Conservation (phyloP, 768 basidiomycete genomes). For the Rhizopogon salebrosus region DNA sequence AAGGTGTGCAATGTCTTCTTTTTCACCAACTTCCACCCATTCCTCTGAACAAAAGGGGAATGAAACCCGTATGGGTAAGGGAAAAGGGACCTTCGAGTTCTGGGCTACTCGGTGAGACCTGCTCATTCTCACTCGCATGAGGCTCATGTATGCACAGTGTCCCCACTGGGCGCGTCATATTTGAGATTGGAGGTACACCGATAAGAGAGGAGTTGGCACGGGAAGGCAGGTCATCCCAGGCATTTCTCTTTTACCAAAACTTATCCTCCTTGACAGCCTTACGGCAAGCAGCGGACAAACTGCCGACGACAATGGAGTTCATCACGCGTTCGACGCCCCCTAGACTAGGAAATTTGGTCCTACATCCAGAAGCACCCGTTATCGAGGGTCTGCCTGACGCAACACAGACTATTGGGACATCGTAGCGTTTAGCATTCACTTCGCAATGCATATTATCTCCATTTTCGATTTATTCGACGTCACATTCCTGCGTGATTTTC, state of each 20-base stretch:
- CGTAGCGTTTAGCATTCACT: constrained; percentile 3
- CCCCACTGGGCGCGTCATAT: constrained; percentile 82
- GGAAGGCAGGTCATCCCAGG: constrained; percentile 55
- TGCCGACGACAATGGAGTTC: constrained; percentile 88
- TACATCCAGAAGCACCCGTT: constrained; percentile 32
- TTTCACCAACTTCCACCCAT: not conserved
- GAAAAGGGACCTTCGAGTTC: constrained; percentile 95
- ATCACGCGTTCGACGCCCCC: constrained; percentile 65
- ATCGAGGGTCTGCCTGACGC: not conserved
- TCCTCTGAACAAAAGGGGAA: constrained; percentile 59
- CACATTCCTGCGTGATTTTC: not conserved
- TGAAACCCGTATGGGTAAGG: constrained; percentile 99
- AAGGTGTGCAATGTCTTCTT: constrained; percentile 51
- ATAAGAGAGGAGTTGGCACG: constrained; percentile 90
- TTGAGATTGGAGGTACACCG: constrained; percentile 88
- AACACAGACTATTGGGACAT: constrained; percentile 4
- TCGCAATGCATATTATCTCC: not conserved
- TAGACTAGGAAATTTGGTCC: constrained; percentile 62
- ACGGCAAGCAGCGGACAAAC: constrained; percentile 79
- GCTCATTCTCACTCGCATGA: not conserved
- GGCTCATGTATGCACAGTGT: constrained; percentile 45
- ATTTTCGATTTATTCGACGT: not conserved
- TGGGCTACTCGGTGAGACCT: constrained; percentile 84
- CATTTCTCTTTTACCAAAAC: not conserved
- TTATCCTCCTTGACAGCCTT: constrained; percentile 49